Evolutionary conservation across 495 filamentous ascomycete species (phyloP), one percentile per base, ranked within the genome.

Genomic region (Rostrohypoxylon terebratum): DNA sequence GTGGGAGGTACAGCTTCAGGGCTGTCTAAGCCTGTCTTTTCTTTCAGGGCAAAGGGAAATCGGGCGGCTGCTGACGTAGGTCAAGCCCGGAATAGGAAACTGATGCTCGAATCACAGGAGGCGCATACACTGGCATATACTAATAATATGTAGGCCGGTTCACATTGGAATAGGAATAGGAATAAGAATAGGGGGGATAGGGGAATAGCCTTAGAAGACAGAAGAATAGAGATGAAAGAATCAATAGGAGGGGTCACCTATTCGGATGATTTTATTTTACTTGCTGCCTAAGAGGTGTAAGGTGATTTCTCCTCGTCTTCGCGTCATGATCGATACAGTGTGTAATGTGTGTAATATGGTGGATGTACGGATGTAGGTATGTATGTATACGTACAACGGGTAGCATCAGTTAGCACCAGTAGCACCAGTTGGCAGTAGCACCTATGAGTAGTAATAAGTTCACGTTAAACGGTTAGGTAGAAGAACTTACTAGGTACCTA

Each of bases 261-360:
- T 11, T 11, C 5, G 4, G 38, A 28, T 28, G 28, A 28, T 28
- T 28, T 28, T 28, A 28, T 28, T 28, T 28, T 28, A 28, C 28
- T 28, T 28, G 28, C 28, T 28, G 28, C 28, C 38, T 36, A 31
- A 3, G 31, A 54, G 59, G 59, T 6, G 50, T 54, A 54, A 55
- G 53, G 65, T 61, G 54, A 73, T 65, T 65, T 69, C 70, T 72
- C 65, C 66, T 69, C 65, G 47, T 73, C 21, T 69, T 64, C 60
- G 66, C 71, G 71, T 74, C 62, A 74, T 73, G 60, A 69, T 67
- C 23, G 48, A 23, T 68, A 14, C 13, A 16, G n/a, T n/a, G n/a
- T n/a, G n/a, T n/a, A n/a, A n/a, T n/a, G n/a, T n/a, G n/a, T n/a
- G n/a, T n/a, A n/a, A n/a, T n/a, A n/a, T n/a, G n/a, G n/a, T n/a